These are phyloP conservation scores for Abrus pulchellus DNA, from an alignment of 306 rosid genomes.

Conservation along the genomic window DNA sequence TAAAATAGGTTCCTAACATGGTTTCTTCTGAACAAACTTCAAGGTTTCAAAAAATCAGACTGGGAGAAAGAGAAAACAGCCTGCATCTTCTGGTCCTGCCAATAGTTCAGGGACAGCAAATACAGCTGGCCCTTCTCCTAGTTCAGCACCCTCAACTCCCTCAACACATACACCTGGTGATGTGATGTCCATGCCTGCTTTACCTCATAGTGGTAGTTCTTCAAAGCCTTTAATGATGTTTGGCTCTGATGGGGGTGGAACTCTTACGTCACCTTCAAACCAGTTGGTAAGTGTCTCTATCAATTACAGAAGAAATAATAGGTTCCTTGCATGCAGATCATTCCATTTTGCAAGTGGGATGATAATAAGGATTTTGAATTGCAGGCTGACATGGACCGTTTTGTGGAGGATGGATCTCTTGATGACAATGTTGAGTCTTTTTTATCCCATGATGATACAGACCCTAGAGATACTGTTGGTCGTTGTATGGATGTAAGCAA, in stretches of 20 bases:
- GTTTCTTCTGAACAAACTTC: constrained; percentile 52
- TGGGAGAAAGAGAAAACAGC: constrained; percentile 98
- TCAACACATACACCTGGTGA: constrained; percentile 98
- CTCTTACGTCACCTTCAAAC: constrained; percentile 92
- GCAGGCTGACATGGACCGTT: constrained; percentile 99
- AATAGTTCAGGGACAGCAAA: constrained; percentile 98
- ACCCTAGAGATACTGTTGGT: constrained; percentile 91
- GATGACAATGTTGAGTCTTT: constrained; percentile 99
- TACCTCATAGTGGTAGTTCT: constrained; percentile 88
- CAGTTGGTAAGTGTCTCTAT: constrained; percentile 83
- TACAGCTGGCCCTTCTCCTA: constrained; percentile 97
- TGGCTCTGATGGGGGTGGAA: constrained; percentile 80
- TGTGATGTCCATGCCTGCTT: constrained; percentile 93
- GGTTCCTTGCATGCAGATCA: constrained; percentile 70
- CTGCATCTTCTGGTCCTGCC: constrained; percentile 99
- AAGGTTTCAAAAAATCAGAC: constrained; percentile 97
- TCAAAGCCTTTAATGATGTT: constrained; percentile 93
- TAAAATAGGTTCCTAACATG: constrained; percentile 53
- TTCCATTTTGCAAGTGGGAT: constrained; percentile 99
- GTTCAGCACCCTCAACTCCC: constrained; percentile 99
- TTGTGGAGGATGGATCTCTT: constrained; percentile 95
- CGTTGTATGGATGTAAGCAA: constrained; percentile 97
- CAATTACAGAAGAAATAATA: constrained; percentile 58
- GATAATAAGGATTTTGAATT: constrained; percentile 97
- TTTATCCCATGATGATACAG: constrained; percentile 96